These are phyloP conservation scores for Starmerella powellii DNA, from an alignment of 805 yeast species.

Conservation along the genomic window DNA sequence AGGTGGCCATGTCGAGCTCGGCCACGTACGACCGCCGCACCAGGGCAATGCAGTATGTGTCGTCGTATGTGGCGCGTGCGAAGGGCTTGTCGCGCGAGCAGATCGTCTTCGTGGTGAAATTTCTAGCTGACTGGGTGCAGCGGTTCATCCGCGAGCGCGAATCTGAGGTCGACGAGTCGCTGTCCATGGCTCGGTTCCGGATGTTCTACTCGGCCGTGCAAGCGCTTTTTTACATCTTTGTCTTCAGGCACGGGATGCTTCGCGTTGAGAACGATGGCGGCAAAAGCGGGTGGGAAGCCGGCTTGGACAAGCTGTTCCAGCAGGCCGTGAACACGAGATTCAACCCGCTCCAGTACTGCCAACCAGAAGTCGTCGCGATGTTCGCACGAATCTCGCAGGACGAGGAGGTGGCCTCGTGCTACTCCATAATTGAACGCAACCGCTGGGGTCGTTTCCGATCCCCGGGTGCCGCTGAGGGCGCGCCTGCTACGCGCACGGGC, in stretches of 20 bases:
- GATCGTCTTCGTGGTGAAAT: constrained; percentile 68
- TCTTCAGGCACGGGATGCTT: constrained; percentile 65
- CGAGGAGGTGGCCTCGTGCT: constrained; percentile 84
- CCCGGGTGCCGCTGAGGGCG: constrained; percentile 24
- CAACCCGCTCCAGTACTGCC: constrained; percentile 87
- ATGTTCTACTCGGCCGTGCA: constrained; percentile 85
- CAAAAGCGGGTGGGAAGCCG: constrained; percentile 29
- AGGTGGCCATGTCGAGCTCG: constrained; percentile 59
- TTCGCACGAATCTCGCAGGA: constrained; percentile 87
- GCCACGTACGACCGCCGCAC: constrained; percentile 65
- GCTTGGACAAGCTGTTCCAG: constrained; percentile 75
- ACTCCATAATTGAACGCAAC: constrained; percentile 82
- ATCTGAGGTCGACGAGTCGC: constrained; percentile 54
- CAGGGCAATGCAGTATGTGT: constrained; percentile 82
- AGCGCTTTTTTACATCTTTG: constrained; percentile 78
- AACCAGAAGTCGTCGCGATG: constrained; percentile 83
- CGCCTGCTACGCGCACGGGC: not conserved
- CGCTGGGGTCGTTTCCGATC: constrained; percentile 50
- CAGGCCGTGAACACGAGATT: constrained; percentile 74
- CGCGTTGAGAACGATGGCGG: constrained; percentile 28
- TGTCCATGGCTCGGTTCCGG: constrained; percentile 84
- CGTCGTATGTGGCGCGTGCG: constrained; percentile 84
- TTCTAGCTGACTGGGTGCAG: constrained; percentile 71
- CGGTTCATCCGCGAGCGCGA: constrained; percentile 77
- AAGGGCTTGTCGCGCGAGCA: constrained; percentile 58